Evolutionary conservation across 1,284 basidiomycete genomes (phyloP).

Genomic region (Hortiboletus rubellus): DNA sequence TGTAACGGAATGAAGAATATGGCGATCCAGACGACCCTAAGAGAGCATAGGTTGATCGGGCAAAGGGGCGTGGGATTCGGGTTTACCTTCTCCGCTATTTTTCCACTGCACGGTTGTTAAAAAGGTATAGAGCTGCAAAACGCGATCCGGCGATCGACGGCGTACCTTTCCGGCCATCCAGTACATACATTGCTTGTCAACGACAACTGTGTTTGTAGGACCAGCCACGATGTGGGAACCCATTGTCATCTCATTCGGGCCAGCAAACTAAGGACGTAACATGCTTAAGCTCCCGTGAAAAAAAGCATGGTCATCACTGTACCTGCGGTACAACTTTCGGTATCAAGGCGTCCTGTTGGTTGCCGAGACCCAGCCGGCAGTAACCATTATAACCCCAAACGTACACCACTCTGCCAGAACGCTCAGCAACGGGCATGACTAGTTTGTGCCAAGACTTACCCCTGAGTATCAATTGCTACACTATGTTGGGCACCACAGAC

Average conservation of each 20-base stretch:
- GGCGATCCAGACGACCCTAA: constrained; percentile 78
- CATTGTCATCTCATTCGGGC: constrained; percentile 63
- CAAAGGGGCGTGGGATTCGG: neutral
- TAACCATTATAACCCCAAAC: constrained; percentile 89
- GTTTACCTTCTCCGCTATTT: constrained; percentile 81
- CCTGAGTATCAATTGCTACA: constrained; percentile 77
- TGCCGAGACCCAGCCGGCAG: constrained; percentile 78
- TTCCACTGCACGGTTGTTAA: constrained; percentile 67
- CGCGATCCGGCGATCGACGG: constrained; percentile 1
- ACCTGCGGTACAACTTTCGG: constrained; percentile 80
- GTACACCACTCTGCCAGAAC: constrained; percentile 56
- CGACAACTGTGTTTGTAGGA: constrained; percentile 78
- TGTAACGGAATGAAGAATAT: constrained; percentile 77
- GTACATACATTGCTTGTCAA: constrained; percentile 82
- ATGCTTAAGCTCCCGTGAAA: neutral
- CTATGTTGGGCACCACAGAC: constrained; percentile 87
- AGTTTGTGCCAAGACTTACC: constrained; percentile 41
- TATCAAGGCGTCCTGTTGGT: constrained; percentile 77
- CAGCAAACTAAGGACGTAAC: constrained; percentile 58
- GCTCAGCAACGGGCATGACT: constrained; percentile 6
- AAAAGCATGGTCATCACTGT: neutral
- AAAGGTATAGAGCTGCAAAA: constrained; percentile 12
- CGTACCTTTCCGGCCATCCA: constrained; percentile 81
- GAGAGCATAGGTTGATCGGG: constrained; percentile 2
- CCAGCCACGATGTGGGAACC: constrained; percentile 75